Evolutionary conservation across 495 filamentous ascomycete genomes (phyloP), one percentile per base, ranked within the genome.

Genomic region (Xylaria curta): DNA sequence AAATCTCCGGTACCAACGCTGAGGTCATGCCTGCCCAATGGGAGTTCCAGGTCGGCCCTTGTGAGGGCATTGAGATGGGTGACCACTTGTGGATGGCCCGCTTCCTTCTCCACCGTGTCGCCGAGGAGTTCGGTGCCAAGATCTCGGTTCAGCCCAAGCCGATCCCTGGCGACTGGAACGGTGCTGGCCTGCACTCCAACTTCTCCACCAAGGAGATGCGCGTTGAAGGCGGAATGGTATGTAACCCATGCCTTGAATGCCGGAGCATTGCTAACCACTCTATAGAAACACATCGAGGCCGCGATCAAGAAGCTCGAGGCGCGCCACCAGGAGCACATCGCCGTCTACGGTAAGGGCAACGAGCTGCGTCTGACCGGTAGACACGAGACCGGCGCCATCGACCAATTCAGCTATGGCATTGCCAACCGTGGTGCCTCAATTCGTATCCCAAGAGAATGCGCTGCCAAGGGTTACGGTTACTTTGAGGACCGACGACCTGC

Each of bases 11-110:
- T 83, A 97, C 95, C 86, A 99, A 99, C 85, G 96, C 96, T 62
- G 96, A 99, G 90, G 96, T 99, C 80, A 95, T 97, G 91, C 94
- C 96, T 69, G 94, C 92, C 72, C 96, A 99, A 83, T 99, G 96
- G 96, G 96, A 99, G 85, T 98, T 94, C 92, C 96, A 99, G 83
- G 92, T 99, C 78, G 96, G 97, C 73, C 97, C 97, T 74, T 97
- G 95, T 85, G 79, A 85, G 51, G 96, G 96, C 61, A 98, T 99
- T 80, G 89, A 93, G 80, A 82, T 98, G 90, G 96, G 96, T 84
- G 96, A 99, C 83, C 91, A 98, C 72, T 93, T 99, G 80, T 99
- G 97, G 96, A 88, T 97, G 79, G 93, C 96, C 73, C 95, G 96
- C 72, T 98, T 95, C 89, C 88, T 99, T 61, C 94, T 98, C 74